Base-by-base conservation (phyloP, 345 rosid genomes). In the Sisymbrium altissimum region DNA sequence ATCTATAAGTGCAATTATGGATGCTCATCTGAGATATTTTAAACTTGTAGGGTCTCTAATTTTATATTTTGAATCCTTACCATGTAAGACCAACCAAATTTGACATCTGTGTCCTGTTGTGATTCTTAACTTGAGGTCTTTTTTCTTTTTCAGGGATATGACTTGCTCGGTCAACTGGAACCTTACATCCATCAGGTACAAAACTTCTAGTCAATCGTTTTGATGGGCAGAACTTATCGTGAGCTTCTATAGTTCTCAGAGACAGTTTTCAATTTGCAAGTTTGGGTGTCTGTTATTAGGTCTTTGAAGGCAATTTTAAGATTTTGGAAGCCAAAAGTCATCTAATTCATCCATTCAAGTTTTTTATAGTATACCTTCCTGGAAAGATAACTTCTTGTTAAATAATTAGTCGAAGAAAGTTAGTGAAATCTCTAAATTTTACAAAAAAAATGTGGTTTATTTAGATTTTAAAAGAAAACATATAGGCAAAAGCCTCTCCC, bases 1-100 rank as follows among this genome's bases (percentile, higher is more conserved):
- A 85, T 88, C 97, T 60, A 74, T 90, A 64, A 93, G 98, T 86
- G 92, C 96, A 74, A 87, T 90, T 66, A 84, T 90, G 98, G 96
- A 90, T 84, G 92, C 87, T 44, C 95, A 93, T 83, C 85, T 93
- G 78, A 86, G 92, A 88, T 87, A 87, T 73, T 93, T 90, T 71
- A 93, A 90, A 83, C 88, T 86, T 88, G 98, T 90, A 44, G 15
- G 68, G 78, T 59, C 41, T 53, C 36, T 33, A 40, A 32, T 50
- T 54, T 58, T 48, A 41, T 23, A 52, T 41, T 63, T 77, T 76
- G 23, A 45, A n/a, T 52, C 29, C 6, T 53, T 44, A 54, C 11
- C 72, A 45, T 62, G 67, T 48, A 53, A n/a, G 48, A 41, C 40
- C 57, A 61, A 58, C 55, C 56, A 43, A 61, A 46, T 64, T 18